These are phyloP conservation scores for Cercospora sesami DNA, from an alignment of 2,329 filamentous ascomycete genomes.

Conservation along the genomic window DNA sequence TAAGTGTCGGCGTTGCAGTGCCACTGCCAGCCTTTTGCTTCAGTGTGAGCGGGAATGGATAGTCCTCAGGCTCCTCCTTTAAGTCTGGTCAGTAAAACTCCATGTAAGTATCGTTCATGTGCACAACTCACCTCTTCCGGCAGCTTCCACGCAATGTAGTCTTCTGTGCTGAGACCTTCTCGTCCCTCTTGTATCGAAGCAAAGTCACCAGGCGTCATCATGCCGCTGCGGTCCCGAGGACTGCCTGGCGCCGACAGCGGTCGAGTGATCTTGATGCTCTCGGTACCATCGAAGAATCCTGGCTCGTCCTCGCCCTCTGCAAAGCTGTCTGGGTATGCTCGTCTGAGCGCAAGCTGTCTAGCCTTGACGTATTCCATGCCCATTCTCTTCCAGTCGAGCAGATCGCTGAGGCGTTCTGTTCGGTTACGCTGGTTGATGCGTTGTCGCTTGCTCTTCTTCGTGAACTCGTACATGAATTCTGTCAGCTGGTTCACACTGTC, in stretches of 20 bases:
- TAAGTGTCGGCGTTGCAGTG: constrained; percentile 28
- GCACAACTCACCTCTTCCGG: constrained; percentile 68
- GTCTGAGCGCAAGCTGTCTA: constrained; percentile 82
- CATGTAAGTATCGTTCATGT: no score
- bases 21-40: constrained; percentile 45
- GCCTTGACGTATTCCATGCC: constrained; percentile 99
- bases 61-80: constrained; percentile 77
- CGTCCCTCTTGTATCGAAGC: constrained; percentile 91
- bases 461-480: constrained; percentile 91
- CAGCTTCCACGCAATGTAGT: constrained; percentile 97
- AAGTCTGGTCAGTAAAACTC: constrained; percentile 9
- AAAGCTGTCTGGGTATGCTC: constrained; percentile 89
- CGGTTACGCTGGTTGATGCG: constrained; percentile 98
- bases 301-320: constrained; percentile 69
- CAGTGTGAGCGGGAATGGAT: constrained; percentile 69
- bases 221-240: constrained; percentile 83
- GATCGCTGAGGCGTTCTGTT: constrained; percentile 89
- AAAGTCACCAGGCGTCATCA: constrained; percentile 99
- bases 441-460: constrained; percentile 87
- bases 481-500: constrained; percentile 96
- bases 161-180: constrained; percentile 90
- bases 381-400: constrained; percentile 99
- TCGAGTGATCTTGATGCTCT: constrained; percentile 84
- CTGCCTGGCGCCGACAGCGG: constrained; percentile 93
- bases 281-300: constrained; percentile 87